Base-by-base conservation (phyloP, 257 asterid species). In the Fraxinus quadrangulata region DNA sequence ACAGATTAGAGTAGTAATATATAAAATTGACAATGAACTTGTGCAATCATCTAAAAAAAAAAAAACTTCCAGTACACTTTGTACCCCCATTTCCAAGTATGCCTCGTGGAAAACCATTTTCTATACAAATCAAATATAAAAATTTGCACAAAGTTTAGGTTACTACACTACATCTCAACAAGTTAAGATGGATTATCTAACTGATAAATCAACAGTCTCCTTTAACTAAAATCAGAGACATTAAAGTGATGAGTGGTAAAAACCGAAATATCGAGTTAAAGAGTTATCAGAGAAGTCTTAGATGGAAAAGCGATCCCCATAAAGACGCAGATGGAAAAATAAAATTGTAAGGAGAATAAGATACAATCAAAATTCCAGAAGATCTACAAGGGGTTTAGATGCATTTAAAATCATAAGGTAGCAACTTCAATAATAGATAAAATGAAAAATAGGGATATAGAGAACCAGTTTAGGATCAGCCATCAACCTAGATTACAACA, bases 101-200 rank as follows among this genome's bases (percentile, higher is more conserved):
- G 7, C 67, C 10, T 19, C 2, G 3, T 16, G 3, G 17, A 63
- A 24, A 63, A 63, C 7, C 11, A 63, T 24, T n/a, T 47, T 34
- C 33, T 47, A 23, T 34, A 10, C 30, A 30, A 59, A 54, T 3
- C 13, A 61, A 30, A 40, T 19, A 24, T 61, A 37, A 7, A 31
- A 13, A 31, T 19, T 56, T 47, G 31, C 24, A 2, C 63, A 10
- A 33, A 40, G 36, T 42, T 54, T 34, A n/a, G 65, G 36, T 71
- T 39, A 13, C 31, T 10, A 71, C 14, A 71, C 74, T 16, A 40
- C 26, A 72, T 30, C 26, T 42, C 40, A 72, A 45, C 76, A 72
- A 72, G 17, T 12, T 71, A 40, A 42, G 36, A 72, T 0, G 1
- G 36, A 2, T 6, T 24, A 24, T 63, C 33, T 63, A 13, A 63